phyloP scores from a whole-genome alignment of 148 eudicot species.

The Agrostemma githago region DNA sequence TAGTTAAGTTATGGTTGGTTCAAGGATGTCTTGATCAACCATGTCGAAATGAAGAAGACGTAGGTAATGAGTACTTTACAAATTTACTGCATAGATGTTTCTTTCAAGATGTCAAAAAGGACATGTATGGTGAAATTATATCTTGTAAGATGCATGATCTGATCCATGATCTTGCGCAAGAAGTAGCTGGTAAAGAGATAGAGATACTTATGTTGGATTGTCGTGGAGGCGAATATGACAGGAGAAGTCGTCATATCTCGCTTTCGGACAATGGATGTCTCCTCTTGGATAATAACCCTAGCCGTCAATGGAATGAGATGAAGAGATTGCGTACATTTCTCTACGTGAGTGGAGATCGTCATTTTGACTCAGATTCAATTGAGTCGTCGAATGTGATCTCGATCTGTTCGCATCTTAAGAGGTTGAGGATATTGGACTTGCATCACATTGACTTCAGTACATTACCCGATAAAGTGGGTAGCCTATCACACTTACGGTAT shows the following conservation, averaged over 20 bases:
- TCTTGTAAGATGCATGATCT: conserved; percentile 36
- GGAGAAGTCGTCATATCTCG: conserved; percentile 19
- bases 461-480: conserved; percentile 23
- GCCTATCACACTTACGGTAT: conserved; percentile 33
- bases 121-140: conserved; percentile 9
- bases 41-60: conserved; percentile 4
- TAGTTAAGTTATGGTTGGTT: conserved; percentile 35
- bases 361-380: not conserved
- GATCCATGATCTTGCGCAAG: conserved; percentile 36
- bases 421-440: conserved; percentile 29
- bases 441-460: not conserved
- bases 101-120: conserved; percentile 25
- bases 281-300: no score
- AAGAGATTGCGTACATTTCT: conserved; percentile 22
- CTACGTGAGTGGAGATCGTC: not conserved
- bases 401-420: conserved; percentile 11
- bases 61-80: conserved; percentile 23
- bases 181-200: not conserved
- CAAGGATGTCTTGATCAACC: conserved; percentile 20
- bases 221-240: not conserved
- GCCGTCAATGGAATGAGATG: not conserved
- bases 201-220: not conserved
- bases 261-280: not conserved
- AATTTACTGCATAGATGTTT: conserved; percentile 26
- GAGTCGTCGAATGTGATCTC: not conserved